A percentile compares a stretch with the other conserved stretches of the same genome.
phyloP scores from a whole-genome alignment of 2,329 filamentous ascomycete genomes.

The Nigrospora oryzae region DNA sequence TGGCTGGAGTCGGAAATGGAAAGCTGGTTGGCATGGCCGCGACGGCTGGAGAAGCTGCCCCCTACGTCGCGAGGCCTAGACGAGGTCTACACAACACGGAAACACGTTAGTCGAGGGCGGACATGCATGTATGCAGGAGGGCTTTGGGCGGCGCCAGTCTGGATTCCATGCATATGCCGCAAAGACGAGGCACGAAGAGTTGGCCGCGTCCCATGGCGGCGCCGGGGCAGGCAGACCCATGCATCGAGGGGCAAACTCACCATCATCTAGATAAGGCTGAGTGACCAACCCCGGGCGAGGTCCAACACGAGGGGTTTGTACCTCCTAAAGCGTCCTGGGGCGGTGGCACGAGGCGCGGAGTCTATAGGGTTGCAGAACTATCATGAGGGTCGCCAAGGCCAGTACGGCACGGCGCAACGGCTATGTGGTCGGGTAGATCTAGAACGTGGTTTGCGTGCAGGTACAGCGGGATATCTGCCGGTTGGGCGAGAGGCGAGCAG shows the following conservation, averaged over 20 bases:
- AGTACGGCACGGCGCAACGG: background rate
- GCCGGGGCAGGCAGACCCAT: background rate
- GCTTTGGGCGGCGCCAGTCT: background rate
- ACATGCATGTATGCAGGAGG: background rate
- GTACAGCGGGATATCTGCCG: no score
- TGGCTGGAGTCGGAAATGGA: conserved; percentile 82
- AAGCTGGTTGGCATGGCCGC: conserved; percentile 48
- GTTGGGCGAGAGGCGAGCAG: no score
- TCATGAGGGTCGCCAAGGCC: conserved; percentile 5
- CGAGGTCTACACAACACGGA: conserved; percentile 37
- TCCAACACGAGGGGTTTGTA: conserved; percentile 3
- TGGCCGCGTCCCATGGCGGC: background rate
- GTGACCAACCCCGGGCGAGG: conserved; percentile 2
- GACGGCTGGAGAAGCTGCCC: conserved; percentile 48
- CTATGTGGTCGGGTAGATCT: background rate
- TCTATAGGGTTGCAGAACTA: conserved; percentile 4
- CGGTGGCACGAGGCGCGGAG: conserved; percentile 6
- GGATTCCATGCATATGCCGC: no score
- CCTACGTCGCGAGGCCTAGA: conserved; percentile 48
- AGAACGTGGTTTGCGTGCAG: no score
- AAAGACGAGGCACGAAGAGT: no score
- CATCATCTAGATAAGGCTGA: conserved; percentile 7
- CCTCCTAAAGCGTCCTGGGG: background rate
- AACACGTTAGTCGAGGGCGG: background rate
- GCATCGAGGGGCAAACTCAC: conserved; percentile 1